Conservation (phyloP, 306 rosid genomes). For the Malus sylvestris region DNA sequence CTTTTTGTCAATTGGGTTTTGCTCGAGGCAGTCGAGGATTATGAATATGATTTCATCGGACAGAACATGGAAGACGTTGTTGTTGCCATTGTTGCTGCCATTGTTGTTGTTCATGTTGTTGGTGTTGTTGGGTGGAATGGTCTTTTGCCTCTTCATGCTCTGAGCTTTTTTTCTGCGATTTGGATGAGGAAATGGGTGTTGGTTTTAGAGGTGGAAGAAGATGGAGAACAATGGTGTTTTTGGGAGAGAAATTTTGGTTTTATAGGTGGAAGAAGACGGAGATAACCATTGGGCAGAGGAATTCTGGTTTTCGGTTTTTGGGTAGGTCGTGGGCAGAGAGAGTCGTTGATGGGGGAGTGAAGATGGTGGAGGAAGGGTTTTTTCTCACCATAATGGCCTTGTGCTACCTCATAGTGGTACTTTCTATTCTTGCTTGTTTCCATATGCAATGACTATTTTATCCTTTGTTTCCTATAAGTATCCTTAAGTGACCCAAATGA, state of each 20-base stretch:
- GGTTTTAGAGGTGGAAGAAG: not conserved
- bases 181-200: not conserved
- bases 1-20: slow-evolving; percentile 39
- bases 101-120: not conserved
- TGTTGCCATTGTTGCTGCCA: not conserved
- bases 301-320: slow-evolving; percentile 13
- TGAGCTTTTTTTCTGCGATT: not conserved
- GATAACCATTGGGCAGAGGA: slow-evolving; percentile 29
- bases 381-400: not conserved
- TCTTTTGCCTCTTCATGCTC: slow-evolving; percentile 43
- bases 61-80: slow-evolving; percentile 44
- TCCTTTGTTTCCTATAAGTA: not conserved
- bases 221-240: not conserved
- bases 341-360: slow-evolving; percentile 12
- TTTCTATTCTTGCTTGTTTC: not conserved
- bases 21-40: slow-evolving; percentile 54
- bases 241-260: not conserved
- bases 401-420: too few species aligned
- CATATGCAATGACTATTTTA: not conserved
- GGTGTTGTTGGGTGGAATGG: not conserved
- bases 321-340: not conserved
- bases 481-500: not conserved
- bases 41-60: slow-evolving; percentile 67
- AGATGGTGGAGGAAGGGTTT: not conserved
- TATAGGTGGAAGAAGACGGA: not conserved